A percentile compares a stretch with the other conserved stretches of the same genome.
phyloP scores from a whole-genome alignment of 2,329 filamentous ascomycete species.

The Fusarium liriodendri region DNA sequence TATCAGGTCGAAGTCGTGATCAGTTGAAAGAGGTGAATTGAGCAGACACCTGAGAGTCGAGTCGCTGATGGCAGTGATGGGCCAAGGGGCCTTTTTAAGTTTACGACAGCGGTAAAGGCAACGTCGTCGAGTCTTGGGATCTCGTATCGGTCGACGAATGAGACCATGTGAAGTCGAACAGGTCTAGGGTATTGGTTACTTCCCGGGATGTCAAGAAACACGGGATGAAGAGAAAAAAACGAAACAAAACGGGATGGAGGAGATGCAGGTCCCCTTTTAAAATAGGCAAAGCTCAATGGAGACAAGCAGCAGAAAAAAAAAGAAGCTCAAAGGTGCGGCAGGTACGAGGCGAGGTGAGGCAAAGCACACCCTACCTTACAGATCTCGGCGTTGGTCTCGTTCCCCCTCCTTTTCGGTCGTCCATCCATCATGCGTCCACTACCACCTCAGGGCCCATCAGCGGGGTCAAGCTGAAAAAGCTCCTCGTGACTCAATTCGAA shows the following conservation, averaged over 20 bases:
- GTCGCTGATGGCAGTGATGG: background rate
- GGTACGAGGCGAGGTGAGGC: conserved; percentile 13
- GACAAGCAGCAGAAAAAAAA: background rate
- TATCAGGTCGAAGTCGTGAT: background rate
- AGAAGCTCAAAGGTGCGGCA: conserved; percentile 22
- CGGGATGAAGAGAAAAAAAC: conserved; percentile 1
- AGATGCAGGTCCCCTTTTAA: conserved; percentile 31
- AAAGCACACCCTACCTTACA: conserved; percentile 14
- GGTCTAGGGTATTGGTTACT: background rate
- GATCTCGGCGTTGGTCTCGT: conserved; percentile 30
- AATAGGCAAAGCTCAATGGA: conserved; percentile 9
- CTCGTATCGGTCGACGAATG: conserved; percentile 4
- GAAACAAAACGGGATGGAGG: conserved; percentile 12
- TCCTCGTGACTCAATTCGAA: conserved; percentile 29
- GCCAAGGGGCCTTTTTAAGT: background rate
- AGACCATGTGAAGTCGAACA: background rate
- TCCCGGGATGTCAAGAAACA: conserved; percentile 2
- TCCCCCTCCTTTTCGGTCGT: conserved; percentile 6
- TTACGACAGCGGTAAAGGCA: background rate
- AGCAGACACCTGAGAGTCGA: background rate
- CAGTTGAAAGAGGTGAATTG: background rate
- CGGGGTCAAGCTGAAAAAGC: background rate
- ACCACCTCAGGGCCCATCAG: conserved; percentile 4
- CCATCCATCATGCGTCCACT: conserved; percentile 35
- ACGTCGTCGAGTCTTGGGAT: background rate